These are phyloP conservation scores for Xylaria sp. DNA, from an alignment of 2,329 filamentous ascomycete genomes.

Conservation along the genomic window DNA sequence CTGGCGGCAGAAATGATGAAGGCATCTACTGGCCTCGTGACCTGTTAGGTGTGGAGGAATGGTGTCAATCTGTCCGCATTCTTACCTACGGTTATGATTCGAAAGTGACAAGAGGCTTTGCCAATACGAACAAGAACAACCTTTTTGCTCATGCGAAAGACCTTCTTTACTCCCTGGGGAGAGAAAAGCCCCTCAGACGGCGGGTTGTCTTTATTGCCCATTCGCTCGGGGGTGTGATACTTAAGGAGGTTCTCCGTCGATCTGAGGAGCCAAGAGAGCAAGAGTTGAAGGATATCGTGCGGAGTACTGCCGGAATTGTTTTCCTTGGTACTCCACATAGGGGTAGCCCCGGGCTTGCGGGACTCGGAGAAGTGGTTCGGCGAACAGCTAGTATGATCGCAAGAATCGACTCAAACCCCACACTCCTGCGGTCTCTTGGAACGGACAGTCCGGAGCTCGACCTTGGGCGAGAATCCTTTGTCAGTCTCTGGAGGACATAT, in stretches of 20 bases:
- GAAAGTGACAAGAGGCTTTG: not conserved
- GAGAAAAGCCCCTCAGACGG: not conserved
- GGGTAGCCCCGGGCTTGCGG: not conserved
- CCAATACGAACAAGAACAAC: not conserved
- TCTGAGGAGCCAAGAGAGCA: not conserved
- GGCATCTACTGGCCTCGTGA: not conserved
- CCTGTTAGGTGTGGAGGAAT: not conserved
- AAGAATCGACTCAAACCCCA: not conserved
- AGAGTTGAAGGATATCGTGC: conserved; percentile 1
- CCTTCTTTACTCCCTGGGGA: not conserved
- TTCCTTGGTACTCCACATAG: conserved; percentile 2
- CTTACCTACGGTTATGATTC: not conserved
- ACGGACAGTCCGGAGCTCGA: not conserved
- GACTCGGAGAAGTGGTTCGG: conserved; percentile 1
- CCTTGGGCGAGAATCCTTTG: not conserved
- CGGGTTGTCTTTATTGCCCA: conserved; percentile 4
- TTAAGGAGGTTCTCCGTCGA: conserved; percentile 4
- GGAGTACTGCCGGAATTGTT: conserved; percentile 1
- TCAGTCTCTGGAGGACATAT: not conserved
- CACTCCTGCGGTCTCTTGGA: not conserved
- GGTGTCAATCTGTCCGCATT: not conserved
- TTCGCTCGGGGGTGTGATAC: conserved; percentile 1
- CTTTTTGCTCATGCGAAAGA: not conserved
- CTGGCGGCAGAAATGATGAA: not conserved
- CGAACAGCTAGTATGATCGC: not conserved